Conservation (phyloP, 495 filamentous ascomycete genomes). For the Trichoderma erinaceum region DNA sequence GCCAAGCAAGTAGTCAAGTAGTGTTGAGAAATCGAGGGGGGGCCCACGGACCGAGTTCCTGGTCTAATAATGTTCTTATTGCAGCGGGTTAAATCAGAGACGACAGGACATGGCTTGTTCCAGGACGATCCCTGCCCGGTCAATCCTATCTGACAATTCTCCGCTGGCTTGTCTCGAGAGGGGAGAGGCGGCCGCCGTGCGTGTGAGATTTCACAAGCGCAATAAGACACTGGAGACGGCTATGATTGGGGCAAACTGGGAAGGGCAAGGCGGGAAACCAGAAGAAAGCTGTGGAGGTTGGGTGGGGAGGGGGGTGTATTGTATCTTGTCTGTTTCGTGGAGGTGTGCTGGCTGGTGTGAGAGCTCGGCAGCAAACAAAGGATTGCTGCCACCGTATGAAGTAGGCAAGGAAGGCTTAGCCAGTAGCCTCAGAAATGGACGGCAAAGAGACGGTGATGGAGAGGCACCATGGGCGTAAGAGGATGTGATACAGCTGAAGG, state of each 20-base stretch:
- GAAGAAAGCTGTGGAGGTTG: conserved; percentile 11
- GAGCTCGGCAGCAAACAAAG: not conserved
- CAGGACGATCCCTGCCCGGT: conserved; percentile 10
- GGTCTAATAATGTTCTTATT: conserved; percentile 13
- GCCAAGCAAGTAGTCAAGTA: conserved; percentile 30
- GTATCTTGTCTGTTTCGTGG: conserved; percentile 2
- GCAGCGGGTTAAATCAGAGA: conserved; percentile 8
- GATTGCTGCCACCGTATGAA: not conserved
- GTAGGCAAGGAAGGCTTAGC: not conserved
- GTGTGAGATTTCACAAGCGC: conserved; percentile 12
- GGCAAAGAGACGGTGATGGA: not conserved
- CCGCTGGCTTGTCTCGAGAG: conserved; percentile 6
- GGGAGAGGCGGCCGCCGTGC: conserved; percentile 1
- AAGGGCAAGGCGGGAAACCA: conserved; percentile 5
- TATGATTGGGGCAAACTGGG: conserved; percentile 11
- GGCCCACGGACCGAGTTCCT: conserved; percentile 31
- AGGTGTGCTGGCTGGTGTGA: not conserved
- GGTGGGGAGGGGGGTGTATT: conserved; percentile 10
- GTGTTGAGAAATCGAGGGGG: conserved; percentile 19
- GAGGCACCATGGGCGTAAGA: conserved; percentile 8
- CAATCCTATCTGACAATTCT: conserved; percentile 14
- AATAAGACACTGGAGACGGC: conserved; percentile 14
- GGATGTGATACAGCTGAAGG: conserved; percentile 1
- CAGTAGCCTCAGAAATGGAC: not conserved
- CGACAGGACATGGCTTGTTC: conserved; percentile 6